Base-by-base conservation (phyloP, 2,329 filamentous ascomycete species). In the Aschersonia sp. region DNA sequence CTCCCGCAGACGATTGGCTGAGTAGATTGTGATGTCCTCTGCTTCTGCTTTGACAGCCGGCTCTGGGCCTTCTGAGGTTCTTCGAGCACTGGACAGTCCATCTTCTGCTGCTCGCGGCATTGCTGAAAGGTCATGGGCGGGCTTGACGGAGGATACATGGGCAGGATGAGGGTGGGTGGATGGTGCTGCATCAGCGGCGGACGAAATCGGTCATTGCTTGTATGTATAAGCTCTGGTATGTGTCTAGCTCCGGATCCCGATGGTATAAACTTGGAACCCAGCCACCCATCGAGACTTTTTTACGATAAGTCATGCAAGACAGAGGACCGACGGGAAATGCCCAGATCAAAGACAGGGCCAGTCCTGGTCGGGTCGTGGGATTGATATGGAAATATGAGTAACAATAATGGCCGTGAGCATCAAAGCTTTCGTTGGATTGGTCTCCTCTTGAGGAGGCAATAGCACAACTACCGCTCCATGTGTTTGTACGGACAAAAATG, bases 291-390 rank as follows among this genome's bases (percentile, higher is more conserved):
- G 35, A 41, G 5, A 33, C 29, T 10, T 44, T 30, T 32, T 37
- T 11, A 40, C 30, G 37, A 42, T 30, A n/a, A 37, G 2, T 47
- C 30, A 44, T 47, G 41, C 22, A 42, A 14, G 41, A 42, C 35
- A 37, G 12, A 9, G 9, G 41, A 11, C 7, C 7, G 41, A 42
- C 7, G 5, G 12, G n/a, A 29, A n/a, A 7, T 8, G 7, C 41
- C 22, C 12, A n/a, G 22, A 42, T 14, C 41, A 42, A 39, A 29
- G 12, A 42, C 41, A 29, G n/a, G 41, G n/a, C 5, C 12, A 14
- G 41, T 42, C 47, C 46, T 44, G 44, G 44, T 37, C 46, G 46
- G 46, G 37, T 37, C 35, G 35, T 37, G 12, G 35, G 35, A 37
- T 37, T 12, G 12, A 37, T 37, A 12, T 37, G 35, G 35, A 12